Evolutionary conservation across 2,329 filamentous ascomycete genomes (phyloP).

Genomic region (Fusarium penzigii): DNA sequence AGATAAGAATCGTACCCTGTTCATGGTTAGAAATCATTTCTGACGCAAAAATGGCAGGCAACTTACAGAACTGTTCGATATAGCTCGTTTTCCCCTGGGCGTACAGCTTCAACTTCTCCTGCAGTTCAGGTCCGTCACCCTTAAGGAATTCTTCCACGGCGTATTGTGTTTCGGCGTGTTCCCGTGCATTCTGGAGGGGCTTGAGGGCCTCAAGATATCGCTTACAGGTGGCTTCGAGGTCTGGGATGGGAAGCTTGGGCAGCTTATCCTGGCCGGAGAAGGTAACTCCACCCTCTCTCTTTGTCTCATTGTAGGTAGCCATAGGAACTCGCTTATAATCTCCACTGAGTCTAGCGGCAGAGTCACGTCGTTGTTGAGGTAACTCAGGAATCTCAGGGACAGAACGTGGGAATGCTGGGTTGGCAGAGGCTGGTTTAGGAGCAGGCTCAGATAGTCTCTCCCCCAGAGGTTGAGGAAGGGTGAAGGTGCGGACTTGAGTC

Average conservation of each 20-base stretch:
- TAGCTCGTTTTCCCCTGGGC: constrained; percentile 90
- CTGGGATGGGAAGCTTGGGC: constrained; percentile 89
- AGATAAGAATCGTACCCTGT: constrained; percentile 98
- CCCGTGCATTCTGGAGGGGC: constrained; percentile 77
- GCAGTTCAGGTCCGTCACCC: constrained; percentile 77
- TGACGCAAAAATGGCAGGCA: neutral
- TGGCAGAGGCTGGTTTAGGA: constrained; percentile 21
- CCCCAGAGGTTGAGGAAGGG: constrained; percentile 70
- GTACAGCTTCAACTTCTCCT: constrained; percentile 88
- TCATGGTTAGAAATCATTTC: constrained; percentile 8
- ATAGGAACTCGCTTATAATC: constrained; percentile 51
- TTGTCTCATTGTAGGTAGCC: constrained; percentile 52
- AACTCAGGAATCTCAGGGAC: constrained; percentile 38
- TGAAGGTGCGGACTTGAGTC: constrained; percentile 43
- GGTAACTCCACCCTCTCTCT: constrained; percentile 72
- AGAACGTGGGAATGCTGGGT: constrained; percentile 42
- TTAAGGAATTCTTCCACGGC: constrained; percentile 83
- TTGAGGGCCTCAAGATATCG: constrained; percentile 79
- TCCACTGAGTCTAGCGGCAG: constrained; percentile 27
- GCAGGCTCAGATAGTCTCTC: constrained; percentile 59
- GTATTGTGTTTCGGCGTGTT: constrained; percentile 78
- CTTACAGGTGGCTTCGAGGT: constrained; percentile 74
- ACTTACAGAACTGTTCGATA: constrained; percentile 94
- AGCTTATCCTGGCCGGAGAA: constrained; percentile 87
- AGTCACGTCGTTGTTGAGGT: constrained; percentile 22